phyloP scores from a whole-genome alignment of 169 alveolate species.

The Eimeria tenella region DNA sequence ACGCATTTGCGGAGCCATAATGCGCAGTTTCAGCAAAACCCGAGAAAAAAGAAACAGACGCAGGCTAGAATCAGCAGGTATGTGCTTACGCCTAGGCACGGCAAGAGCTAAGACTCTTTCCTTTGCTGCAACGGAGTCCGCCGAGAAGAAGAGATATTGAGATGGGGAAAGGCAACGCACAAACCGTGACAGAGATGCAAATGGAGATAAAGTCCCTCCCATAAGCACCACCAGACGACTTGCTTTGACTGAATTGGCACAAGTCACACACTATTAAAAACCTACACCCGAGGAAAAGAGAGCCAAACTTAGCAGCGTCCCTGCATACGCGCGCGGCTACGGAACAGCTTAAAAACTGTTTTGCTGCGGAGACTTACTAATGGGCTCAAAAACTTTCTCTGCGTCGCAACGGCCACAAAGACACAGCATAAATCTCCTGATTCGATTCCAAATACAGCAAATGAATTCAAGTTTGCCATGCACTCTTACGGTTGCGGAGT shows the following conservation, averaged over 20 bases:
- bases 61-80: background rate
- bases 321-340: background rate
- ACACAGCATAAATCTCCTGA: background rate
- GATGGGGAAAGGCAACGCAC: conserved; percentile 50
- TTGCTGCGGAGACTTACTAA: background rate
- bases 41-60: background rate
- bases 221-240: conserved; percentile 42
- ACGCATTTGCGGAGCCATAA: no score
- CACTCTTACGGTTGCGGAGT: no score
- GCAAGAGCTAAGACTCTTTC: conserved; percentile 37
- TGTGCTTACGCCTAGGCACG: background rate
- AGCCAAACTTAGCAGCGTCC: no score
- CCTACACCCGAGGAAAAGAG: background rate
- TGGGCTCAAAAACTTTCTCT: conserved; percentile 53
- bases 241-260: conserved; percentile 6
- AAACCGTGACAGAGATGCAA: conserved; percentile 41
- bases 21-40: background rate
- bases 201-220: conserved; percentile 59
- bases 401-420: background rate
- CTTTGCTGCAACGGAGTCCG: conserved; percentile 10
- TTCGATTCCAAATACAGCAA: no score
- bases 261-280: background rate
- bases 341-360: background rate
- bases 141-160: conserved; percentile 23
- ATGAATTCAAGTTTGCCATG: no score